These are phyloP conservation scores for Boechera stricta DNA, from an alignment of 345 rosid species.

Conservation along the genomic window DNA sequence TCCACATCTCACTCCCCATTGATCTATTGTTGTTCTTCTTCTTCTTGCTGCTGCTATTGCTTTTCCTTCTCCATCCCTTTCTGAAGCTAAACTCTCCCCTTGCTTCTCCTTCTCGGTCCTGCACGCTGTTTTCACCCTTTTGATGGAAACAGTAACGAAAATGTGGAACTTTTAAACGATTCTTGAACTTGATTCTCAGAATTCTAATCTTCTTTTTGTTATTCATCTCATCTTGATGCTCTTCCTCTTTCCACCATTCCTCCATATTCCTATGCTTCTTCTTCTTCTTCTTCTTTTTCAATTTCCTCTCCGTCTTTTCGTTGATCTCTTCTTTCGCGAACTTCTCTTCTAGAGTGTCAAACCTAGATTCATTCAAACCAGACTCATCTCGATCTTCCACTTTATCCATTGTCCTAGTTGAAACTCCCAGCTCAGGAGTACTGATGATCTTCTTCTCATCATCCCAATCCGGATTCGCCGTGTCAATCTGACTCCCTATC, in stretches of 20 bases:
- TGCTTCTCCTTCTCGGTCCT: constrained; percentile 52
- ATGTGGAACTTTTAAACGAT: constrained; percentile 61
- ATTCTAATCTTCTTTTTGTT: constrained; percentile 40
- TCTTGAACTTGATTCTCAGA: constrained; percentile 66
- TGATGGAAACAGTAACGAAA: constrained; percentile 55
- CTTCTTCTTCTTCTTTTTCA: constrained; percentile 57
- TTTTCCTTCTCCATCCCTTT: constrained; percentile 69
- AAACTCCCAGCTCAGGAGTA: constrained; percentile 53
- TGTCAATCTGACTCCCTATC: constrained; percentile 95
- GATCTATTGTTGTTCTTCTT: constrained; percentile 47
- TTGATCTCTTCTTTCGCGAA: constrained; percentile 53
- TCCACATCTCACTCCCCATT: constrained; percentile 90
- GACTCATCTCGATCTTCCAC: constrained; percentile 54
- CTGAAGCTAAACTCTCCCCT: constrained; percentile 94
- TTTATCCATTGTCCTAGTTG: constrained; percentile 52
- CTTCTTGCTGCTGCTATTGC: constrained; percentile 51
- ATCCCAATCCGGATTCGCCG: constrained; percentile 79
- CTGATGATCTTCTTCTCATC: constrained; percentile 58
- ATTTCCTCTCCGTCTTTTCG: constrained; percentile 35
- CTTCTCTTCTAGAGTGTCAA: constrained; percentile 52
- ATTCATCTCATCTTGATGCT: constrained; percentile 70
- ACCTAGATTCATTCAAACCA: constrained; percentile 42
- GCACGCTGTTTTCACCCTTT: constrained; percentile 52
- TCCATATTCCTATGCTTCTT: constrained; percentile 81
- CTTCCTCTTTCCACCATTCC: constrained; percentile 99